Conservation (phyloP, 2,329 filamentous ascomycete species). For the Apiospora sp. region DNA sequence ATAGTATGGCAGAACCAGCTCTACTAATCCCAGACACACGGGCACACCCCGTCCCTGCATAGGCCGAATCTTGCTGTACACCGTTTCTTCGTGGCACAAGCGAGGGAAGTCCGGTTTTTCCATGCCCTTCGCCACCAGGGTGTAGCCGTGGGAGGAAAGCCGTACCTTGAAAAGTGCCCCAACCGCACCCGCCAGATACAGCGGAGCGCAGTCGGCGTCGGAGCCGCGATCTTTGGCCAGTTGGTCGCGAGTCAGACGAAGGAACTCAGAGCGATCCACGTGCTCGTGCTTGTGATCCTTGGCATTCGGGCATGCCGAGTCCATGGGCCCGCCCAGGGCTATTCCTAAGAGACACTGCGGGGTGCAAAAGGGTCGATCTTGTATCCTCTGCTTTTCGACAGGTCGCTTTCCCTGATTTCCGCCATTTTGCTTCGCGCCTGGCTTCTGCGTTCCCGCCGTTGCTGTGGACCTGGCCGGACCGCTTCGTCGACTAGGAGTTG, state of each 20-base stretch:
- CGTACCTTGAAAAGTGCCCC: slow-evolving; percentile 49
- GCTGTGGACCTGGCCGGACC: slow-evolving; percentile 11
- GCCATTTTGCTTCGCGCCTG: not conserved
- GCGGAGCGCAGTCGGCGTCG: slow-evolving; percentile 40
- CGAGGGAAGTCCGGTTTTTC: slow-evolving; percentile 33
- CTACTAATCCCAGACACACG: slow-evolving; percentile 44
- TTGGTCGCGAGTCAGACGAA: slow-evolving; percentile 37
- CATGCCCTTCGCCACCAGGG: slow-evolving; percentile 49
- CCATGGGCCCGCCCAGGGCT: slow-evolving; percentile 54
- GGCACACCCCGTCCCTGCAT: slow-evolving; percentile 46
- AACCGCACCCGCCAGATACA: slow-evolving; percentile 40
- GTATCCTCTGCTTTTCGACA: slow-evolving; percentile 26
- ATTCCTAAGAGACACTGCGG: slow-evolving; percentile 49
- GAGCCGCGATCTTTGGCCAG: slow-evolving; percentile 41
- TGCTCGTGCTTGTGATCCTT: slow-evolving; percentile 37
- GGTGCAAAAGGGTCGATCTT: slow-evolving; percentile 32
- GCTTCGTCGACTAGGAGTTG: slow-evolving; percentile 23
- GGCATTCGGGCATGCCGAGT: slow-evolving; percentile 42
- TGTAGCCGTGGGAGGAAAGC: slow-evolving; percentile 46
- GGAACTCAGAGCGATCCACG: slow-evolving; percentile 38
- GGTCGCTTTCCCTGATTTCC: slow-evolving; percentile 11
- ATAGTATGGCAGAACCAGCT: slow-evolving; percentile 42
- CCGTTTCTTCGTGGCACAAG: slow-evolving; percentile 41
- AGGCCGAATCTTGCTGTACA: slow-evolving; percentile 41
- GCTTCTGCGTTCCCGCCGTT: not conserved